A percentile compares a stretch with the other conserved stretches of the same genome.
phyloP scores from a whole-genome alignment of 106 monocot genomes.

The Amphibolis antarctica region DNA sequence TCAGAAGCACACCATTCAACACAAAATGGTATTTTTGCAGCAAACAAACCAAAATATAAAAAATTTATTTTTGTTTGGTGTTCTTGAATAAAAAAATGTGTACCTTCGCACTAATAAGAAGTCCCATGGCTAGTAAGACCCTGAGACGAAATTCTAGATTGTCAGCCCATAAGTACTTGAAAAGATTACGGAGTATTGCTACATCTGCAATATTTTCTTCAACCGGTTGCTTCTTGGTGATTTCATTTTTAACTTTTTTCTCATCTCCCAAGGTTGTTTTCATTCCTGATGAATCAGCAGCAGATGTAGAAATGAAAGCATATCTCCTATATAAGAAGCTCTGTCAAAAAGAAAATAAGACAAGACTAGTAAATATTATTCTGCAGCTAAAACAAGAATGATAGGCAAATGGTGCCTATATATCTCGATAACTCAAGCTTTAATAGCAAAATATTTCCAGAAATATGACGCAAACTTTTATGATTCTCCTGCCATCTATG shows the following conservation, averaged over 20 bases:
- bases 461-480: too few species aligned
- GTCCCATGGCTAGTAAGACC: slow-evolving; percentile 49
- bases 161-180: slow-evolving; percentile 75
- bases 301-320: slow-evolving; percentile 61
- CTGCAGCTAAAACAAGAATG: too few species aligned
- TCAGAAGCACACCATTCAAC: neutral
- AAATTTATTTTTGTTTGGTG: neutral
- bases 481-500: too few species aligned
- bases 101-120: slow-evolving; percentile 93
- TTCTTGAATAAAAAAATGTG: neutral
- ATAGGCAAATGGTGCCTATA: too few species aligned
- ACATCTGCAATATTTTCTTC: slow-evolving; percentile 64
- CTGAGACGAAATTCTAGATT: slow-evolving; percentile 69
- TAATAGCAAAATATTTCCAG: neutral
- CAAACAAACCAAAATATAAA: neutral
- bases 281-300: slow-evolving; percentile 18
- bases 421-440: neutral
- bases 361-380: neutral
- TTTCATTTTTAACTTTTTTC: slow-evolving; percentile 29
- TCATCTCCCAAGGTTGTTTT: slow-evolving; percentile 17
- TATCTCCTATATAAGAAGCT: slow-evolving; percentile 26
- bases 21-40: neutral
- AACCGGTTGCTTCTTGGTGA: slow-evolving; percentile 20
- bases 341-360: slow-evolving; percentile 11
- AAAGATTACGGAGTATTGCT: slow-evolving; percentile 50